Evolutionary conservation across 768 basidiomycete species (phyloP), one percentile per base, ranked within the genome.

Genomic region (Termitomyces sp.): DNA sequence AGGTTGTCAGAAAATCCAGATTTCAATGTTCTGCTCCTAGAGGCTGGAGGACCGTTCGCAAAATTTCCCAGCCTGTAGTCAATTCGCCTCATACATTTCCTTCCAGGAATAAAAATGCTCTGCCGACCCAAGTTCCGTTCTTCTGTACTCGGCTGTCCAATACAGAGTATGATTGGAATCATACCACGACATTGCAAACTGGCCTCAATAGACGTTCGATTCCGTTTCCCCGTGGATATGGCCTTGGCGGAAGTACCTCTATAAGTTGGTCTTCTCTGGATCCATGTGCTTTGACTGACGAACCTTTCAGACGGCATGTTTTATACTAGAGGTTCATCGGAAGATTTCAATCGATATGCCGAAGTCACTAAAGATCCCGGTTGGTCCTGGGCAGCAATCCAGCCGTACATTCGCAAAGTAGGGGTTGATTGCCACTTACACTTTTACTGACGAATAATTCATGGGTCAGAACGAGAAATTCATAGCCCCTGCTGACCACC

Each of bases 311-410:
- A 73, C 50, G 59, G 64, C 20, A 69, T 75, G 65, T 60, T 67
- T 43, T 74, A 71, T 55, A 71, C 71, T 10, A 65, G 72, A 14
- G 74, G 73, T 5, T 69, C 70, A 2, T 54, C 57, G 26, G 69
- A 71, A 34, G 73, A 75, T 49, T 73, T 63, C 46, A 64, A 75
- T 44, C 64, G 69, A 8, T 72, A 61, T 48, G 70, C 73, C 2
- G 42, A 54, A 13, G 53, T 71, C 39, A 69, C 70, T 4, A 62
- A 58, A 4, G 74, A 75, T 54, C 39, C 57, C 4, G 72, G 70
- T 9, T 76, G 73, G 74, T 65, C 69, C 10, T 76, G 73, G 72
- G 37, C 58, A 12, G 61, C 47, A 8, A 59, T 76, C 27, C 65
- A 66, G 37, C 62, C 56, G 3, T 74, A 71, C 45, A 64, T 71